Evolutionary conservation across 179 eudicot species (phyloP), one percentile per base, ranked within the genome.

Genomic region (Spergularia azorica): DNA sequence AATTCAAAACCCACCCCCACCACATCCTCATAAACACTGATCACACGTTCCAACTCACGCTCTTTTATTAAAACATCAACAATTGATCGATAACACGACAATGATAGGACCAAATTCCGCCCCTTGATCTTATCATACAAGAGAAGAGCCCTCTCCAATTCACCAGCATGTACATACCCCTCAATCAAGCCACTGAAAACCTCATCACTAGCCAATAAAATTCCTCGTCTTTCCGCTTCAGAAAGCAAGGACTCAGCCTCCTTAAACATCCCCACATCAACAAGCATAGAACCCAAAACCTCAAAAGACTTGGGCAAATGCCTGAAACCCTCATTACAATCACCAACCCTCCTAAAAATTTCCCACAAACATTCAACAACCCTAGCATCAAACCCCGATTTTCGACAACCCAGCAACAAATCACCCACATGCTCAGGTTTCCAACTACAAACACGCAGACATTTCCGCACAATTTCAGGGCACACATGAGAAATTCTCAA

Each of bases 321-420:
- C 81, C 72, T 67, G 75, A 87, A 90, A 62, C 76, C 80, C 86
- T 68, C 79, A 83, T 63, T 70, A 71, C 83, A 58, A 56, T 79
- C 80, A 60, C 58, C 78, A 76, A 82, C 88, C 89, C 86, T 87
- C 74, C 78, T 87, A 67, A 88, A 94, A 65, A 94, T 75, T 51
- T 79, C 92, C 95, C 92, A 94, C 80, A 94, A 82, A 88, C 83
- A 82, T 46, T 75, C 84, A 67, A 87, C 85, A 84, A 79, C 83
- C 80, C 71, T 62, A 71, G 71, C 83, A 77, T 82, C 88, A 82
- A 77, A 36, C n/a, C 62, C 81, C 21, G 46, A 79, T 46, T 80
- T 79, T 61, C 74, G 76, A 68, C 38, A 84, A 75, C 84, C 89
- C 83, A 85, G 48, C 70, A 94, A 82, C 56, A 94, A 78, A 77